Percentiles rank a stretch among this genome's conserved stretches.
phyloP scores from a whole-genome alignment of 2,329 filamentous ascomycete species.

The Mycosphaerella arachidis region DNA sequence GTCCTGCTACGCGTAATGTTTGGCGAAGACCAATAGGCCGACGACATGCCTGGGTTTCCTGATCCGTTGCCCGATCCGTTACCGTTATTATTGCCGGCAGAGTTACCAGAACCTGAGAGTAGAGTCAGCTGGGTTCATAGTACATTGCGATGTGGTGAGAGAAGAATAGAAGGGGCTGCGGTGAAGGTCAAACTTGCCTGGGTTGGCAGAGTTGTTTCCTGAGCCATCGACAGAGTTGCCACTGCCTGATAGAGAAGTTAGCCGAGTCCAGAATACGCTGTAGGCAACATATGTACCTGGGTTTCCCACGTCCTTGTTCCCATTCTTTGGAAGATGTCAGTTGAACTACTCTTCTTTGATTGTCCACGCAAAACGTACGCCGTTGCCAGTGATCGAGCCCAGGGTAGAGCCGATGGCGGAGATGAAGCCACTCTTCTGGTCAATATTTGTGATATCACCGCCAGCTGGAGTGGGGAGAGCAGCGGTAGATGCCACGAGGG shows the following conservation, averaged over 20 bases:
- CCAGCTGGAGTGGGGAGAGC: neutral
- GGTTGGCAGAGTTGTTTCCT: neutral
- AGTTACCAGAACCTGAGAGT: no score
- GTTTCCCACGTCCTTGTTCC: neutral
- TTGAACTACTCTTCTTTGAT: neutral
- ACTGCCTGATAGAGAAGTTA: no score
- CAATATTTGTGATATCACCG: neutral
- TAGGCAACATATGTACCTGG: no score
- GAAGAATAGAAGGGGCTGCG: no score
- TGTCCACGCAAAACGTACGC: neutral
- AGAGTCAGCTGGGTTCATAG: no score
- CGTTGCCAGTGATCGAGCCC: constrained; percentile 1
- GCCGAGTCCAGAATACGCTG: no score
- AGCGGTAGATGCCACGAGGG: constrained; percentile 1
- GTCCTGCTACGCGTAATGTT: no score
- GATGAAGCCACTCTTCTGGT: neutral
- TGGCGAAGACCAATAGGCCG: no score
- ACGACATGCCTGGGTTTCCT: neutral
- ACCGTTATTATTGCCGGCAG: neutral
- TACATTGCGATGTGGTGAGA: no score
- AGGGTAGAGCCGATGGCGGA: constrained; percentile 1
- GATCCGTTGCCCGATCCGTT: neutral
- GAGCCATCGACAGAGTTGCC: neutral
- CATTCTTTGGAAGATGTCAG: neutral
- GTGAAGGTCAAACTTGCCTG: neutral